Conservation (phyloP, 495 filamentous ascomycete species). For the Letharia columbiana region DNA sequence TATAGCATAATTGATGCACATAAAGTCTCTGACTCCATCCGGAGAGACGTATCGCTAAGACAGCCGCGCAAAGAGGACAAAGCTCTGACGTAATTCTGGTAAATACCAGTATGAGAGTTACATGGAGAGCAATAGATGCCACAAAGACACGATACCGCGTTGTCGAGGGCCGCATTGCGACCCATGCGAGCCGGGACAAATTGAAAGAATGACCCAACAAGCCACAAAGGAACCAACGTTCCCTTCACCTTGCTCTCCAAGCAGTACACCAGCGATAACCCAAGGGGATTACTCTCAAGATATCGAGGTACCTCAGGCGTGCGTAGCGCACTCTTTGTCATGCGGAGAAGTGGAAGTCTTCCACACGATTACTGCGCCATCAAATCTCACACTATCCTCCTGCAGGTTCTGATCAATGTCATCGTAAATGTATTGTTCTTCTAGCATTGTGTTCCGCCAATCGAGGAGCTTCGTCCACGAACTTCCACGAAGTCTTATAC, state of each 20-base stretch:
- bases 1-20: conserved; percentile 7
- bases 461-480: conserved; percentile 8
- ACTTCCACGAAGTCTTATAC: conserved; percentile 4
- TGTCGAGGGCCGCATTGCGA: conserved; percentile 5
- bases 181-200: conserved; percentile 9
- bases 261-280: conserved; percentile 8
- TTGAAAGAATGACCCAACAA: conserved; percentile 11
- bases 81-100: conserved; percentile 1
- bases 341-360: background rate
- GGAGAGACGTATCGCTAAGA: background rate
- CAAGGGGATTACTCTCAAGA: conserved; percentile 6
- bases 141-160: conserved; percentile 10
- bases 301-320: background rate
- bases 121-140: conserved; percentile 4
- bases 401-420: background rate
- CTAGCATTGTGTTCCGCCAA: background rate
- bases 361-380: conserved; percentile 1
- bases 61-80: conserved; percentile 7
- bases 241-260: conserved; percentile 7
- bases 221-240: conserved; percentile 1
- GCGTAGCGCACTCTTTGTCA: background rate
- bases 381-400: background rate
- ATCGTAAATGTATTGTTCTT: conserved; percentile 7
- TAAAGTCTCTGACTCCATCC: conserved; percentile 4
- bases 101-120: background rate